Evolutionary conservation across 2,329 filamentous ascomycete genomes (phyloP).

Genomic region (Pyricularia pennisetigena): DNA sequence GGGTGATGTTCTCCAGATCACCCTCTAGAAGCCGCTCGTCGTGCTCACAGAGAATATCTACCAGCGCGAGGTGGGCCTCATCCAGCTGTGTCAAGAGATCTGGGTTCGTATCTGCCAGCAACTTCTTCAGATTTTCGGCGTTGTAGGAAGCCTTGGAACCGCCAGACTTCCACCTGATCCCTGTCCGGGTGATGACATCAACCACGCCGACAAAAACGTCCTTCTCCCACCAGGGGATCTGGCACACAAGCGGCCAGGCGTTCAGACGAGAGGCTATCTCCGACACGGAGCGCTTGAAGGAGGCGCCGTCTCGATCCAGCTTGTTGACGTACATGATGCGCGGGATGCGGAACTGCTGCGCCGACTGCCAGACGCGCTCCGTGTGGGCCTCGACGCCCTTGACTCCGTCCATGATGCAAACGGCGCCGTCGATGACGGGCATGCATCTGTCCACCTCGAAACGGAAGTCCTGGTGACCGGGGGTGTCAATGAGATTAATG

Average conservation of each 20-base stretch:
- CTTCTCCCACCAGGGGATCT: conserved; percentile 89
- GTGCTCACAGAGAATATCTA: conserved; percentile 79
- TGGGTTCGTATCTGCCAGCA: conserved; percentile 41
- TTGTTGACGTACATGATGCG: conserved; percentile 78
- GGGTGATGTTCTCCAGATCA: conserved; percentile 63
- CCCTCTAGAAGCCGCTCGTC: conserved; percentile 80
- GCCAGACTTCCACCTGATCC: conserved; percentile 58
- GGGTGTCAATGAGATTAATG: conserved; percentile 91
- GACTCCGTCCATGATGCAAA: conserved; percentile 26
- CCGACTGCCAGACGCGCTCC: conserved; percentile 90
- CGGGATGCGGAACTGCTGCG: conserved; percentile 76
- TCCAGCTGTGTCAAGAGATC: conserved; percentile 58
- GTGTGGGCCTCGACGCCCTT: conserved; percentile 81
- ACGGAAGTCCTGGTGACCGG: conserved; percentile 93
- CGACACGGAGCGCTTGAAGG: conserved; percentile 74
- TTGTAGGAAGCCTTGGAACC: conserved; percentile 20
- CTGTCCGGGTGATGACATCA: conserved; percentile 68
- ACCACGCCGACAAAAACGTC: conserved; percentile 75
- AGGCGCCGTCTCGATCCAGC: conserved; percentile 71
- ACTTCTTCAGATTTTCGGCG: conserved; percentile 15
- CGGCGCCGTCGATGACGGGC: conserved; percentile 22
- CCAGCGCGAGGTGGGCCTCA: conserved; percentile 63
- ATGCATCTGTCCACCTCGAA: conserved; percentile 92
- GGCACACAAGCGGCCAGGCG: conserved; percentile 83
- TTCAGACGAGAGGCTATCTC: conserved; percentile 73